Percentiles rank a stretch among this genome's conserved stretches.
phyloP scores from a whole-genome alignment of 768 basidiomycete species.

The Lepiota subincarnata region DNA sequence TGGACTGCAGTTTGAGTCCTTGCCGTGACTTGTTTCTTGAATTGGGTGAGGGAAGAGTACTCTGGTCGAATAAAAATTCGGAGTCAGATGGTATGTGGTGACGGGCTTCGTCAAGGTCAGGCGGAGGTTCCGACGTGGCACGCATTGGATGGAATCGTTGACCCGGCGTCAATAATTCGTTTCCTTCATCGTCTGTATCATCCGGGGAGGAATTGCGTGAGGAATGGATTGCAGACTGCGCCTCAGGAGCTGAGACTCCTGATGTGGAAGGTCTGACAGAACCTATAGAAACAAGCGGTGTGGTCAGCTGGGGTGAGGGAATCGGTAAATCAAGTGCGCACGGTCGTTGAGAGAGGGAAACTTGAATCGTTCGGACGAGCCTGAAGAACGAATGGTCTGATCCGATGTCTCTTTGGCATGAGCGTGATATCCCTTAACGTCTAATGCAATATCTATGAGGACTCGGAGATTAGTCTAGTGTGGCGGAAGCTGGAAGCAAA shows the following conservation, averaged over 20 bases:
- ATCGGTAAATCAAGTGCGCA: background rate
- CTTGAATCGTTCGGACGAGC: conserved; percentile 12
- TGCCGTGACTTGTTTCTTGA: background rate
- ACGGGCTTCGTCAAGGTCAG: conserved; percentile 31
- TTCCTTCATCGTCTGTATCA: conserved; percentile 15
- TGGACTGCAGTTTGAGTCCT: conserved; percentile 3
- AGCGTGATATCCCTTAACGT: conserved; percentile 79
- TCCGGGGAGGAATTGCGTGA: conserved; percentile 16
- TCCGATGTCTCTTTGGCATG: conserved; percentile 37
- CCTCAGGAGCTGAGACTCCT: conserved; percentile 15
- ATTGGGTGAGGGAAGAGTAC: background rate
- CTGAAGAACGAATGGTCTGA: conserved; percentile 32
- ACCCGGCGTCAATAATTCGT: conserved; percentile 23
- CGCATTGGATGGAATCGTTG: conserved; percentile 31
- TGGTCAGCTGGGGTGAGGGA: background rate
- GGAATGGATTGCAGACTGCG: conserved; percentile 17
- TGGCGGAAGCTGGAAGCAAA: background rate
- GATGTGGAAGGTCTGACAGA: conserved; percentile 4
- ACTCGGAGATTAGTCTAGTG: background rate
- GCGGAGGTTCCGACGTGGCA: conserved; percentile 60
- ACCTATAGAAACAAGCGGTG: background rate
- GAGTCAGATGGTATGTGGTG: conserved; percentile 13
- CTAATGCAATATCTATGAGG: conserved; percentile 66
- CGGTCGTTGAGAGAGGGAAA: conserved; percentile 17
- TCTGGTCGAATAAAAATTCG: background rate